phyloP scores from a whole-genome alignment of 129 eudicot genomes.

The Scalesia atractyloides region DNA sequence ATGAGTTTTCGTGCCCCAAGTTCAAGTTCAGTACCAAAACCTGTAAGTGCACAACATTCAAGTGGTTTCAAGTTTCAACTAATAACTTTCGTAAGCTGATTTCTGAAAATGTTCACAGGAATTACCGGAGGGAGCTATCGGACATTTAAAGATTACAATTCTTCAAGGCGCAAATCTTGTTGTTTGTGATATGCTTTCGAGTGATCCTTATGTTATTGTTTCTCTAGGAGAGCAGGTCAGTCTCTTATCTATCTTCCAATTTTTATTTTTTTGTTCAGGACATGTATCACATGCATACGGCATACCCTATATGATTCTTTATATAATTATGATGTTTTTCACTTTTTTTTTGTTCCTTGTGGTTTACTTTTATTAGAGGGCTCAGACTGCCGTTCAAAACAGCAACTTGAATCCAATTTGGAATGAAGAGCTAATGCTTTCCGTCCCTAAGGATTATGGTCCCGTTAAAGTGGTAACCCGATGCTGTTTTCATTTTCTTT shows the following conservation, averaged over 20 bases:
- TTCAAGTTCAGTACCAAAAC: slow-evolving; percentile 39
- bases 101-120: slow-evolving; percentile 49
- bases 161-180: slow-evolving; percentile 83
- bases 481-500: not conserved
- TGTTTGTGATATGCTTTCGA: slow-evolving; percentile 80
- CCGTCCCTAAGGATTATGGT: slow-evolving; percentile 62
- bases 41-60: slow-evolving; percentile 35
- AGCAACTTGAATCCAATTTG: slow-evolving; percentile 89
- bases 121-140: slow-evolving; percentile 67
- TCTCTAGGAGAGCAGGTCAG: slow-evolving; percentile 71
- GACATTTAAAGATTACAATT: slow-evolving; percentile 67
- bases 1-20: slow-evolving; percentile 40
- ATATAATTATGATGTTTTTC: not conserved
- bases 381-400: slow-evolving; percentile 59
- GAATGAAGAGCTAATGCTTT: slow-evolving; percentile 78
- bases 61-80: not conserved
- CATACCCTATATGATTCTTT: slow-evolving; percentile 1
- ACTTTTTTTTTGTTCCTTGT: not conserved
- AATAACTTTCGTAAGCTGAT: slow-evolving; percentile 5
- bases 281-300: not conserved
- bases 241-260: not conserved
- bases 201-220: slow-evolving; percentile 89
- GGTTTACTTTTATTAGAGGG: slow-evolving; percentile 47
- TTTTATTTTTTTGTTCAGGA: not conserved
- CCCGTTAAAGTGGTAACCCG: slow-evolving; percentile 64